Percentiles rank a stretch among this genome's conserved stretches.
phyloP scores from a whole-genome alignment of 78 protist species.

The Dictyostelium purpureum region DNA sequence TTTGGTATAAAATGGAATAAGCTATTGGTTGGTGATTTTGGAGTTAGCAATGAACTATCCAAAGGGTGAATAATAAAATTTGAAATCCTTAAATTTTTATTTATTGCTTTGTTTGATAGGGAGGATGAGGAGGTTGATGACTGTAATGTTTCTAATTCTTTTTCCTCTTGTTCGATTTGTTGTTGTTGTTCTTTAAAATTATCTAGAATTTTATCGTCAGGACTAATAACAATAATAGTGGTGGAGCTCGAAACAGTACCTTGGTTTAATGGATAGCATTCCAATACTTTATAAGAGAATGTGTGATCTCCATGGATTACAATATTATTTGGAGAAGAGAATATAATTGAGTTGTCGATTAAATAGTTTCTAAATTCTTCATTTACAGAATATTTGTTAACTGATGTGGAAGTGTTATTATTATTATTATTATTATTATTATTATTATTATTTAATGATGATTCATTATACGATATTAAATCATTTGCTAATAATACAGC shows the following conservation, averaged over 20 bases:
- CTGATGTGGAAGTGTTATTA: not conserved
- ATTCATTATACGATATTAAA: constrained; percentile 32
- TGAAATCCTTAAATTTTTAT: constrained; percentile 32
- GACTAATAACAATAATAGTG: constrained; percentile 35
- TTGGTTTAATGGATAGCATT: constrained; percentile 63
- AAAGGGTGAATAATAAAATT: constrained; percentile 56
- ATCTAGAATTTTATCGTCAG: constrained; percentile 20
- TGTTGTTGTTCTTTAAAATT: not conserved
- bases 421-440: too few species aligned
- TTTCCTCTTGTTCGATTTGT: not conserved
- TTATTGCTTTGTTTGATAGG: not conserved
- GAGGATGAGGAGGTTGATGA: too few species aligned
- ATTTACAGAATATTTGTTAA: constrained; percentile 42
- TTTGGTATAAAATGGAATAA: constrained; percentile 56
- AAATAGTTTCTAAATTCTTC: constrained; percentile 14
- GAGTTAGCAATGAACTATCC: not conserved
- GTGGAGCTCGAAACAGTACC: constrained; percentile 13
- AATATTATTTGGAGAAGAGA: not conserved
- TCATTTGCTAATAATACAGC: constrained; percentile 45
- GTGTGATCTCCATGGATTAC: too few species aligned
- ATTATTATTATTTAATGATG: too few species aligned
- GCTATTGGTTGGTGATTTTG: too few species aligned
- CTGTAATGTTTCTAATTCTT: too few species aligned
- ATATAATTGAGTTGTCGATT: not conserved
- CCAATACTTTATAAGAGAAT: constrained; percentile 8